A percentile compares a stretch with the other conserved stretches of the same genome.
phyloP scores from a whole-genome alignment of 2,329 filamentous ascomycete genomes.

The Sporothrix brunneoviolacea region DNA sequence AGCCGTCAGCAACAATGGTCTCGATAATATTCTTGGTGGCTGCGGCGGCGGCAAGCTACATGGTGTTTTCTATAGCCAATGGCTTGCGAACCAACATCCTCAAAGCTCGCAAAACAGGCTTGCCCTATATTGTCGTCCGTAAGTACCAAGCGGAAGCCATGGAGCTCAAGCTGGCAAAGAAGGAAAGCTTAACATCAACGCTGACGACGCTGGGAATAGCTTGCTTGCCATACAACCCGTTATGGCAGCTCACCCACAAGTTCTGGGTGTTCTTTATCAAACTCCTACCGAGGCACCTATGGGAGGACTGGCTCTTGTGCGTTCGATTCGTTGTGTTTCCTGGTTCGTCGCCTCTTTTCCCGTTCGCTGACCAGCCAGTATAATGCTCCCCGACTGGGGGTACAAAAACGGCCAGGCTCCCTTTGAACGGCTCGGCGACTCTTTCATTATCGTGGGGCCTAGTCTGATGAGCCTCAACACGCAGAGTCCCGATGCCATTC shows the following conservation, averaged over 20 bases:
- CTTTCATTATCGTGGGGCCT: slow-evolving; percentile 59
- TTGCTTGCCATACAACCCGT: slow-evolving; percentile 40
- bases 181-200: not conserved
- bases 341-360: not conserved
- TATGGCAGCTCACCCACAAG: slow-evolving; percentile 49
- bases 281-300: slow-evolving; percentile 47
- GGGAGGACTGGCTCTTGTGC: slow-evolving; percentile 55
- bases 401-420: slow-evolving; percentile 50
- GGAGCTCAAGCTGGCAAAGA: too few species aligned
- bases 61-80: slow-evolving; percentile 14
- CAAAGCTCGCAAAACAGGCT: slow-evolving; percentile 42
- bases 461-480: slow-evolving; percentile 46
- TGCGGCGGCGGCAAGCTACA: too few species aligned
- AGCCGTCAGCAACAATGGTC: too few species aligned
- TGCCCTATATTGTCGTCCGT: slow-evolving; percentile 50
- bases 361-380: slow-evolving; percentile 27
- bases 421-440: slow-evolving; percentile 51
- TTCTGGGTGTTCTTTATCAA: slow-evolving; percentile 51
- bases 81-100: slow-evolving; percentile 40
- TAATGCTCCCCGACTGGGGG: slow-evolving; percentile 53
- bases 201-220: slow-evolving; percentile 30
- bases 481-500: slow-evolving; percentile 58
- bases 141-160: slow-evolving; percentile 26
- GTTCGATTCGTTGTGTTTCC: slow-evolving; percentile 23
- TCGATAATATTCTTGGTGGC: too few species aligned